A percentile compares a stretch with the other conserved stretches of the same genome.
These are phyloP conservation scores for Aspergillus tubingensis DNA, from an alignment of 2,329 filamentous ascomycete species.

Conservation along the genomic window DNA sequence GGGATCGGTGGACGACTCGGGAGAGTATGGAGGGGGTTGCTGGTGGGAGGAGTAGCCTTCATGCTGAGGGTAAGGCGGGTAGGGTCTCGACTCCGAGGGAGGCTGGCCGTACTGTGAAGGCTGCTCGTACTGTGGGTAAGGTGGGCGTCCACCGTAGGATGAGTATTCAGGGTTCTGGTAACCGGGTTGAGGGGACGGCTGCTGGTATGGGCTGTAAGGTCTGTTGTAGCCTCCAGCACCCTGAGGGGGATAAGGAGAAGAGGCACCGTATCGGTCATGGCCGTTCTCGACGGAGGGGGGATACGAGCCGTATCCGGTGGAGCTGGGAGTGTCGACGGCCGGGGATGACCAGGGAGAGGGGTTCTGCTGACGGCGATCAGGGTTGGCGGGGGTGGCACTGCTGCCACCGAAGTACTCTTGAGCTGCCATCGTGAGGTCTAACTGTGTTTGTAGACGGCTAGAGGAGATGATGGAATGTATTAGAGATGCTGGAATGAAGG, in stretches of 20 bases:
- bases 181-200: not conserved
- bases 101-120: not conserved
- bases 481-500: not conserved
- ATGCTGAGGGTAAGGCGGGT: conserved; percentile 8
- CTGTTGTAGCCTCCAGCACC: not conserved
- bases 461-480: not conserved
- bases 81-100: not conserved
- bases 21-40: conserved; percentile 5
- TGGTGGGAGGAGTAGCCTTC: not conserved
- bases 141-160: not conserved
- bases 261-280: not conserved
- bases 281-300: not conserved
- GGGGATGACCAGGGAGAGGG: conserved; percentile 1
- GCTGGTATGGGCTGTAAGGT: not conserved
- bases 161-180: conserved; percentile 2
- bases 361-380: conserved; percentile 2
- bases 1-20: not conserved
- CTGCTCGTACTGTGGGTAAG: not conserved
- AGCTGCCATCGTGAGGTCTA: not conserved
- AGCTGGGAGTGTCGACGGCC: not conserved
- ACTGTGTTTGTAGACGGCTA: not conserved
- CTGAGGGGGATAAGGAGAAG: not conserved
- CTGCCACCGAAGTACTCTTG: conserved; percentile 6
- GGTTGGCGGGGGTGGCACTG: not conserved
- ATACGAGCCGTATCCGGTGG: not conserved